Evolutionary conservation across 805 yeast species (phyloP).

Genomic region (Saccharomycopsis fodiens): DNA sequence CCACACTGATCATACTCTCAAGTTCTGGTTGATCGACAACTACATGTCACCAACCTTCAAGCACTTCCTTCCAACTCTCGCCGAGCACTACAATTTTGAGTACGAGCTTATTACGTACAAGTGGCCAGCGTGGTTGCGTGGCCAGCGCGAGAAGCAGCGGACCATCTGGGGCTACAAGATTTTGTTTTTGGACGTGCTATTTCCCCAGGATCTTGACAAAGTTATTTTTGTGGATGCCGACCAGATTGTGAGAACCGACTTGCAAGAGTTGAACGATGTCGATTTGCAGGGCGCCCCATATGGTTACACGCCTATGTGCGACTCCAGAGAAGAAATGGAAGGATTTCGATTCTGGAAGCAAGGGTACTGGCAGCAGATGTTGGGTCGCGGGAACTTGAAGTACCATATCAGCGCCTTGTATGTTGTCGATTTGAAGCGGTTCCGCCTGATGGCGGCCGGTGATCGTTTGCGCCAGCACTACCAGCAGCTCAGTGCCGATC

Average conservation of each 20-base stretch:
- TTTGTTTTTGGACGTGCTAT: slow-evolving; percentile 75
- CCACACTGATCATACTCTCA: slow-evolving; percentile 56
- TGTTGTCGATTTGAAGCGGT: slow-evolving; percentile 65
- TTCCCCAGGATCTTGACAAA: slow-evolving; percentile 69
- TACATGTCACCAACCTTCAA: slow-evolving; percentile 68
- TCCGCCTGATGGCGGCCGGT: slow-evolving; percentile 66
- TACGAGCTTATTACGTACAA: slow-evolving; percentile 76
- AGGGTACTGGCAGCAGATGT: slow-evolving; percentile 76
- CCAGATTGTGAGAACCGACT: slow-evolving; percentile 69
- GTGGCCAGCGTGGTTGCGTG: slow-evolving; percentile 89
- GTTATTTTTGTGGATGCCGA: slow-evolving; percentile 85
- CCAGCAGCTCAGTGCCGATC: slow-evolving; percentile 73
- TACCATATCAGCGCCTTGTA: slow-evolving; percentile 83
- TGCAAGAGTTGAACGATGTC: slow-evolving; percentile 56
- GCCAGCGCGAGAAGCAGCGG: slow-evolving; percentile 71
- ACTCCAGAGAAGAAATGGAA: slow-evolving; percentile 70
- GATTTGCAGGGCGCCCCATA: slow-evolving; percentile 80
- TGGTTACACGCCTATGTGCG: slow-evolving; percentile 84
- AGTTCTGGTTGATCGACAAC: slow-evolving; percentile 83
- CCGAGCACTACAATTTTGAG: slow-evolving; percentile 52
- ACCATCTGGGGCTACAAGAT: slow-evolving; percentile 86
- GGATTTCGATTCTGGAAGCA: slow-evolving; percentile 88
- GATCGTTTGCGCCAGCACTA: slow-evolving; percentile 78
- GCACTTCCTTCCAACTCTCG: slow-evolving; percentile 48
- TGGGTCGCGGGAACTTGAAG: slow-evolving; percentile 47